A percentile compares a stretch with the other conserved stretches of the same genome.
These are phyloP conservation scores for Infundibulicybe gibba DNA, from an alignment of 768 basidiomycete species.

Conservation along the genomic window DNA sequence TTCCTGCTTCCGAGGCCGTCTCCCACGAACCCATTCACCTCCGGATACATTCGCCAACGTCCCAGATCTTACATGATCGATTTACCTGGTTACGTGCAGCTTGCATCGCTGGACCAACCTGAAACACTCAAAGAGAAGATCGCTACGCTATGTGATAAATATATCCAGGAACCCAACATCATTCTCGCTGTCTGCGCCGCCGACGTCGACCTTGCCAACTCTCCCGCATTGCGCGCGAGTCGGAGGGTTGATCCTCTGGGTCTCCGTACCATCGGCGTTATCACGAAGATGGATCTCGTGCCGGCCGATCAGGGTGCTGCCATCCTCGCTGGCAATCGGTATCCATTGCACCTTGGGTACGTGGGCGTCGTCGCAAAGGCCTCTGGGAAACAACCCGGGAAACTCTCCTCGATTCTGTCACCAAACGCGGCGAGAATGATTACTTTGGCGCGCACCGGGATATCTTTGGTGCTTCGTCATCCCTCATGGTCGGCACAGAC, in stretches of 20 bases:
- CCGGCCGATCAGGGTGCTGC: conserved; percentile 75
- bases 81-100: conserved; percentile 95
- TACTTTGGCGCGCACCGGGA: conserved; percentile 66
- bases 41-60: conserved; percentile 94
- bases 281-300: conserved; percentile 99
- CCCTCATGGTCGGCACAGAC: conserved; percentile 87
- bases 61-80: conserved; percentile 98
- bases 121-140: conserved; percentile 94
- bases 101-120: conserved; percentile 93
- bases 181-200: conserved; percentile 98
- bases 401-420: conserved; percentile 44
- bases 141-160: conserved; percentile 83
- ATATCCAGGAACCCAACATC: conserved; percentile 99
- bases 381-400: conserved; percentile 48
- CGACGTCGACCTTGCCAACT: conserved; percentile 98
- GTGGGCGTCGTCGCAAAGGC: conserved; percentile 94
- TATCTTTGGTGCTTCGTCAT: conserved; percentile 55
- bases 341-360: conserved; percentile 96
- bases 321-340: conserved; percentile 86
- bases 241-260: conserved; percentile 94
- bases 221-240: conserved; percentile 90
- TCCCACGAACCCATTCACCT: conserved; percentile 96
- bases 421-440: conserved; percentile 56
- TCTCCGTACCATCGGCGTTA: conserved; percentile 91
- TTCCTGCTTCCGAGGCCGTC: conserved; percentile 86